phyloP scores from a whole-genome alignment of 1,139 yeast species.

The Kodamaea ohmeri region DNA sequence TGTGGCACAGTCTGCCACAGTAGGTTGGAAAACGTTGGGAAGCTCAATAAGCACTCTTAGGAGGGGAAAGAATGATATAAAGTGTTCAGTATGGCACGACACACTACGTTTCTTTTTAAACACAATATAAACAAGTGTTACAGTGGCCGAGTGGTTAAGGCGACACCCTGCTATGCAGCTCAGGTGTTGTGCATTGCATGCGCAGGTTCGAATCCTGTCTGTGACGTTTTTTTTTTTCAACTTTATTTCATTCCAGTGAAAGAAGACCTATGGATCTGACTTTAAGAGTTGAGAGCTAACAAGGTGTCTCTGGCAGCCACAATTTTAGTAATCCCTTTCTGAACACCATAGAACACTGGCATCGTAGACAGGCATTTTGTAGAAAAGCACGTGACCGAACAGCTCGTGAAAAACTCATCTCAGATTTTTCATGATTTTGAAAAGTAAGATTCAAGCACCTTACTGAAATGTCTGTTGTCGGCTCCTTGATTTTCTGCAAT shows the following conservation, averaged over 20 bases:
- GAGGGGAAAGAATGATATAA: not conserved
- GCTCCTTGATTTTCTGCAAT: constrained; percentile 90
- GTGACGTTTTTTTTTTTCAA: constrained; percentile 58
- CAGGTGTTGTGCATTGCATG: constrained; percentile 81
- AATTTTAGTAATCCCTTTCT: too few relatives aligned
- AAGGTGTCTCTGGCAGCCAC: too few relatives aligned
- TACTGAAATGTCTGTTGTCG: constrained; percentile 81
- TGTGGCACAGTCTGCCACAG: too few relatives aligned
- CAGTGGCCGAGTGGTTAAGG: constrained; percentile 30
- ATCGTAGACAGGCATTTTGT: too few relatives aligned
- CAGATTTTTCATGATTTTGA: constrained; percentile 6
- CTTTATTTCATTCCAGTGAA: too few relatives aligned
- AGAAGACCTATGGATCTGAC: too few relatives aligned
- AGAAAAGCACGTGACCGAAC: not conserved
- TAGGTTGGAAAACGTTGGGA: too few relatives aligned
- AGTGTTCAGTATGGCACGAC: not conserved
- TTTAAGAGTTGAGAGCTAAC: too few relatives aligned
- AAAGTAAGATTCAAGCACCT: not conserved
- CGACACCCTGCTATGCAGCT: constrained; percentile 36
- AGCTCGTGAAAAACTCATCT: constrained; percentile 2
- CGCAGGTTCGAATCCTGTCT: constrained; percentile 92
- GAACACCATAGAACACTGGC: too few relatives aligned
- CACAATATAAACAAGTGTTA: constrained; percentile 10
- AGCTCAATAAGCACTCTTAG: too few relatives aligned
- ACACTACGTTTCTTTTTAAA: not conserved